Conservation (phyloP, 2,329 filamentous ascomycete species). For the Cladobotryum protrusum region DNA sequence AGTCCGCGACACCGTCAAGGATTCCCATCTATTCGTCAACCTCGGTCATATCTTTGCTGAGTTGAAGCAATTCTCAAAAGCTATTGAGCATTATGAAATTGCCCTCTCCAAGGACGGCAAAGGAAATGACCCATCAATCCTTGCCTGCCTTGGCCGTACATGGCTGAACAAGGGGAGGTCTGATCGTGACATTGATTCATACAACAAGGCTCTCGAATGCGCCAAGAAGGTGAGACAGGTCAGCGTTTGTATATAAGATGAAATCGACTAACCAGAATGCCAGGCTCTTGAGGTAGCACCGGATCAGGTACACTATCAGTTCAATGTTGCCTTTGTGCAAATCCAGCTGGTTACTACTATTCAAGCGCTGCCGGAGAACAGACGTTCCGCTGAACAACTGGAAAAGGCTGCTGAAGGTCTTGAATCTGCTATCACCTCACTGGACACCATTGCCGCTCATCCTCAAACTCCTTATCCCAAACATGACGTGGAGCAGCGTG, state of each 20-base stretch:
- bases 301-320: constrained; percentile 85
- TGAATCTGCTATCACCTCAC: constrained; percentile 72
- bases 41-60: constrained; percentile 90
- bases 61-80: constrained; percentile 80
- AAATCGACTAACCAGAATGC: not conserved
- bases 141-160: constrained; percentile 80
- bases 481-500: constrained; percentile 85
- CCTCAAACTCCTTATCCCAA: constrained; percentile 79
- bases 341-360: constrained; percentile 85
- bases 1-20: constrained; percentile 82
- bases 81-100: constrained; percentile 90
- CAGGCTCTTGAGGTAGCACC: constrained; percentile 71
- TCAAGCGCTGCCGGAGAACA: constrained; percentile 65
- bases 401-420: constrained; percentile 74
- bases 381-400: constrained; percentile 74
- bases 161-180: constrained; percentile 75
- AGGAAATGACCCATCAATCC: constrained; percentile 65
- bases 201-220: constrained; percentile 51
- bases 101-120: constrained; percentile 74
- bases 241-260: constrained; percentile 7
- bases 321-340: constrained; percentile 97
- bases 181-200: constrained; percentile 52
- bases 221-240: constrained; percentile 51
- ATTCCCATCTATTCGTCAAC: constrained; percentile 85
- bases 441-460: constrained; percentile 57